Evolutionary conservation across 2,329 filamentous ascomycete genomes (phyloP).

Genomic region (Phaeosphaeriaceae sp.): DNA sequence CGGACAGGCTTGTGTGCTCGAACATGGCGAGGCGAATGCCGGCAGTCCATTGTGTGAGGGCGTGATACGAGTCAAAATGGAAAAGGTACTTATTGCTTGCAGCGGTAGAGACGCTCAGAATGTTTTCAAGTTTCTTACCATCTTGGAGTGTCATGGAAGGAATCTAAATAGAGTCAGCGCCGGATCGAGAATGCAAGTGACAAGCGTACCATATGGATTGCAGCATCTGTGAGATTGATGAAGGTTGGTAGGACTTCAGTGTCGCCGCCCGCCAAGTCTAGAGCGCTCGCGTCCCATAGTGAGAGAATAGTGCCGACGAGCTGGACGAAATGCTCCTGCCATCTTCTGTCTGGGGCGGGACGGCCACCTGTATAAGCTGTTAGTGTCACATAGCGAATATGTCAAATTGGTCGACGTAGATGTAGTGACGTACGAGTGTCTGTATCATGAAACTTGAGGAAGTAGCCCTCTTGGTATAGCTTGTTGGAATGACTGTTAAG

Average conservation of each 20-base stretch:
- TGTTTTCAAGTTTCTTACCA: conserved; percentile 87
- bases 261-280: conserved; percentile 85
- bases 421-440: conserved; percentile 75
- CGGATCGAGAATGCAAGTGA: background rate
- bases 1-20: conserved; percentile 90
- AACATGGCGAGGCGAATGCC: conserved; percentile 93
- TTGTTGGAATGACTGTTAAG: conserved; percentile 96
- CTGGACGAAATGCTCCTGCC: conserved; percentile 97
- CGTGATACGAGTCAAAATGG: conserved; percentile 94
- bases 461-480: conserved; percentile 97
- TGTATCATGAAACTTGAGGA: conserved; percentile 93
- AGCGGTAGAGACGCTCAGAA: conserved; percentile 93
- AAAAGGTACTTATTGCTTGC: conserved; percentile 94
- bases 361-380: conserved; percentile 72
- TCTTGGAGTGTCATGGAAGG: conserved; percentile 86
- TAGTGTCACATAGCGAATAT: conserved; percentile 25
- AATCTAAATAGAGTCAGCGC: conserved; percentile 41
- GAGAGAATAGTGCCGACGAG: conserved; percentile 94
- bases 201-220: conserved; percentile 88
- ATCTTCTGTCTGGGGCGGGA: conserved; percentile 83
- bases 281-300: conserved; percentile 90
- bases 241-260: conserved; percentile 89
- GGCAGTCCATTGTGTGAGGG: conserved; percentile 93
- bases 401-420: background rate
- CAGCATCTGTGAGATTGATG: conserved; percentile 96